Evolutionary conservation across 2,329 filamentous ascomycete species (phyloP), one percentile per base, ranked within the genome.

Genomic region (Nothophoma quercina): DNA sequence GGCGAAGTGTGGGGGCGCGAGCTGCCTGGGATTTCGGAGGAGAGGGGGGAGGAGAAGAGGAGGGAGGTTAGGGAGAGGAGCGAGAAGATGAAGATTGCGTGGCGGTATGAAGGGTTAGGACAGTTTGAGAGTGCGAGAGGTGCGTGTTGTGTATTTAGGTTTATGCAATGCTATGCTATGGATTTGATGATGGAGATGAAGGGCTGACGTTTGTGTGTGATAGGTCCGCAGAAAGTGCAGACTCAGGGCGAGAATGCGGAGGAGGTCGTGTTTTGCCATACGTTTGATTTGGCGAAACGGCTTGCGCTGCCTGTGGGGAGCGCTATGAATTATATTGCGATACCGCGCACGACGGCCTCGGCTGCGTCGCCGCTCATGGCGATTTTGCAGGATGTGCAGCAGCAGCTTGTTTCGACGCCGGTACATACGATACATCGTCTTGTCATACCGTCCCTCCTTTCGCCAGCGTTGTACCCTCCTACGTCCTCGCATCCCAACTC

Each of bases 11-110:
- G 95, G 95, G 85, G 87, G 29, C 81, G 89, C 58, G 91, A 93
- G 63, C 79, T 99, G 18, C 95, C 95, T 3, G 93, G 89, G 0
- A 73, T 96, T 26, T 81, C 83, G 38, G 74, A 70, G 61, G 63
- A 77, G 72, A 73, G 76, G 72, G 60, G 30, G 47, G 66, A 64
- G 19, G 68, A 62, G 38, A 60, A 55, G 32, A 62, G 50, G 69
- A 13, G 58, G 44, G 59, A 63, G 36, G 65, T 62, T 12, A 65
- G 65, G 45, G 76, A 81, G 56, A 47, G 59, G 62, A 64, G 69
- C 35, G 70, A 80, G 25, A 93, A 88, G 75, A 98, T 99, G 95
- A 98, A 96, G 78, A 99, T 99, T 78, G 95, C 95, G 3, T 99
- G 95, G 95, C 84, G 95, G 73, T 99, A 99, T 77, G 93, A 98